These are phyloP conservation scores for Plenodomus tracheiphilus DNA, from an alignment of 2,329 filamentous ascomycete genomes.

Conservation along the genomic window DNA sequence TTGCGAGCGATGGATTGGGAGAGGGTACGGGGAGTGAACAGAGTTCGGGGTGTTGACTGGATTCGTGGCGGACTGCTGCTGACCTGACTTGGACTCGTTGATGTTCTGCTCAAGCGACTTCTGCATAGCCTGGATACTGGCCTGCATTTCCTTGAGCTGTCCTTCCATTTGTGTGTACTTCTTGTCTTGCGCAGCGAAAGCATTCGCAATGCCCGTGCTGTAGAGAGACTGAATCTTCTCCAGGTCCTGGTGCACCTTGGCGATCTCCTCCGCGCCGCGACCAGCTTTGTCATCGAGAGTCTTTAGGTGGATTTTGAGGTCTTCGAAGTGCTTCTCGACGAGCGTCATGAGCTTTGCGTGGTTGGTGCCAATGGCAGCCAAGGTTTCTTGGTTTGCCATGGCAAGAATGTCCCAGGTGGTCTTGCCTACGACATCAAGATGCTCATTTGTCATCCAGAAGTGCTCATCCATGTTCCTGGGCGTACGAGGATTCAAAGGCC, in stretches of 20 bases:
- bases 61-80: conserved; percentile 2
- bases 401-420: conserved; percentile 31
- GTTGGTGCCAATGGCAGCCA: conserved; percentile 11
- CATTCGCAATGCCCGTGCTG: conserved; percentile 28
- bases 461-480: conserved; percentile 30
- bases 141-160: conserved; percentile 31
- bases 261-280: conserved; percentile 17
- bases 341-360: conserved; percentile 21
- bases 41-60: conserved; percentile 5
- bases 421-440: conserved; percentile 39
- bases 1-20: conserved; percentile 29
- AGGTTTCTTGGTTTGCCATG: conserved; percentile 15
- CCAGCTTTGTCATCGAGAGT: conserved; percentile 28
- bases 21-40: conserved; percentile 2
- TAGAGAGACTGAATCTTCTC: conserved; percentile 31
- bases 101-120: conserved; percentile 24
- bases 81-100: conserved; percentile 7
- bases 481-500: conserved; percentile 5
- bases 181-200: conserved; percentile 27
- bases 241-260: conserved; percentile 27
- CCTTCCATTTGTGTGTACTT: conserved; percentile 27
- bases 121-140: conserved; percentile 27
- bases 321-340: conserved; percentile 28
- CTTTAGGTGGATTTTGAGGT: conserved; percentile 30
- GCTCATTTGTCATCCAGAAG: conserved; percentile 42